A percentile compares a stretch with the other conserved stretches of the same genome.
Conservation (phyloP, 1,284 basidiomycete species). For the Lignosus rhinocerotis region DNA sequence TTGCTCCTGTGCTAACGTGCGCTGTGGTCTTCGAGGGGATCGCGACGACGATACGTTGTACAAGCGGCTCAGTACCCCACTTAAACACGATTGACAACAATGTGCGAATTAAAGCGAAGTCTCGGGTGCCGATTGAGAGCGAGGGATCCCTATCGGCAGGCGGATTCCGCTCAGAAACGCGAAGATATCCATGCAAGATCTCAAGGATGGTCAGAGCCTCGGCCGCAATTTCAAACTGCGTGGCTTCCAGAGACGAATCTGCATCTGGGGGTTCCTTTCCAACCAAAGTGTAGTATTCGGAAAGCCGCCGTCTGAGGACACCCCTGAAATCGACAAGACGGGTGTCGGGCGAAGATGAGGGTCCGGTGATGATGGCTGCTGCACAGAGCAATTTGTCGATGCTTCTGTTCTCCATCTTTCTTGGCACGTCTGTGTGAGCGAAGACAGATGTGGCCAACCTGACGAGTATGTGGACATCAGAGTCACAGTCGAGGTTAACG, state of each 20-base stretch:
- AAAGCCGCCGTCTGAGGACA: constrained; percentile 10
- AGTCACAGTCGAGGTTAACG: too few relatives aligned
- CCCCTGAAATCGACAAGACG: constrained; percentile 12
- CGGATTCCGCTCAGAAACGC: constrained; percentile 5
- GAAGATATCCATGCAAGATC: constrained; percentile 50
- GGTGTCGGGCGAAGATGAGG: constrained; percentile 5
- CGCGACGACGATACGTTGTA: constrained; percentile 42
- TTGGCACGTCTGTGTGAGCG: too few relatives aligned
- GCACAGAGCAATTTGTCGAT: constrained; percentile 9
- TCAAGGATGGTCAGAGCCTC: constrained; percentile 56
- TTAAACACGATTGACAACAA: constrained; percentile 67
- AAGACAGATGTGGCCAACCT: too few relatives aligned
- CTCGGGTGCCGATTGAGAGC: constrained; percentile 55
- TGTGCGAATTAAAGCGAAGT: constrained; percentile 60
- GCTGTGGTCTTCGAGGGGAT: constrained; percentile 38
- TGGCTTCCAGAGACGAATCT: constrained; percentile 38
- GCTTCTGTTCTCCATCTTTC: not conserved
- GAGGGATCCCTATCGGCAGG: not conserved
- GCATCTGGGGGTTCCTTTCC: not conserved
- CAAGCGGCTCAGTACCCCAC: constrained; percentile 63
- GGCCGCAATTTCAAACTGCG: constrained; percentile 55
- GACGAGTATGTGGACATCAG: too few relatives aligned
- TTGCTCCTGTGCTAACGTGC: constrained; percentile 26
- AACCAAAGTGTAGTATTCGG: not conserved
- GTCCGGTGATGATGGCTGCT: constrained; percentile 10